Conservation (phyloP, 345 rosid species). For the Turritis glabra region DNA sequence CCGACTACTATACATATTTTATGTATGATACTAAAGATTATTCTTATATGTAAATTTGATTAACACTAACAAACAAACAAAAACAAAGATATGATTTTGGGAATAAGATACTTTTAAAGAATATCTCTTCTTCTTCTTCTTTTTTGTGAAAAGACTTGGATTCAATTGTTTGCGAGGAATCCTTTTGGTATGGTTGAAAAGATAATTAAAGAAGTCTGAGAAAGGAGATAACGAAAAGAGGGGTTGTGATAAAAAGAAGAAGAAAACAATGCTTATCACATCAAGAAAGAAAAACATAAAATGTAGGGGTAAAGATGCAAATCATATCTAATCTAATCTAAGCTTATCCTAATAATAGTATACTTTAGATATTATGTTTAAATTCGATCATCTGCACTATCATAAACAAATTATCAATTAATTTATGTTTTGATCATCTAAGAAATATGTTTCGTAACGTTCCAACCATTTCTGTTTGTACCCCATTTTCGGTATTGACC, state of each 20-base stretch:
- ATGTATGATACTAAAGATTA: background rate
- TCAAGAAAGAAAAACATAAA: conserved; percentile 21
- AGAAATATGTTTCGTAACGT: background rate
- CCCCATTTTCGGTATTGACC: background rate
- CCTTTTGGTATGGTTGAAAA: conserved; percentile 33
- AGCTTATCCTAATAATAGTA: conserved; percentile 21
- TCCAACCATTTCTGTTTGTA: background rate
- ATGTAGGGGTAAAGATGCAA: conserved; percentile 22
- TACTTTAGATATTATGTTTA: conserved; percentile 1
- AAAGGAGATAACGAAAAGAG: conserved; percentile 32
- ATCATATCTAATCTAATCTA: conserved; percentile 13
- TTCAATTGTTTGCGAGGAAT: conserved; percentile 37
- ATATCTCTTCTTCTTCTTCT: conserved; percentile 24
- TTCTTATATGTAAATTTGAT: conserved; percentile 4
- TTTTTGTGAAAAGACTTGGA: conserved; percentile 30
- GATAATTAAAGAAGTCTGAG: conserved; percentile 32
- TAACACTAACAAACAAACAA: conserved; percentile 9
- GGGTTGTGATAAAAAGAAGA: conserved; percentile 37
- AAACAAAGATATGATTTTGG: conserved; percentile 32
- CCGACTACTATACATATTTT: background rate
- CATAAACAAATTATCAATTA: background rate
- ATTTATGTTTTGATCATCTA: background rate
- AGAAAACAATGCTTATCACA: conserved; percentile 36
- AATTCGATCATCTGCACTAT: background rate
- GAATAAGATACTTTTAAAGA: conserved; percentile 37